Conservation (phyloP, 2,329 filamentous ascomycete genomes). For the Verticillium isaacii region DNA sequence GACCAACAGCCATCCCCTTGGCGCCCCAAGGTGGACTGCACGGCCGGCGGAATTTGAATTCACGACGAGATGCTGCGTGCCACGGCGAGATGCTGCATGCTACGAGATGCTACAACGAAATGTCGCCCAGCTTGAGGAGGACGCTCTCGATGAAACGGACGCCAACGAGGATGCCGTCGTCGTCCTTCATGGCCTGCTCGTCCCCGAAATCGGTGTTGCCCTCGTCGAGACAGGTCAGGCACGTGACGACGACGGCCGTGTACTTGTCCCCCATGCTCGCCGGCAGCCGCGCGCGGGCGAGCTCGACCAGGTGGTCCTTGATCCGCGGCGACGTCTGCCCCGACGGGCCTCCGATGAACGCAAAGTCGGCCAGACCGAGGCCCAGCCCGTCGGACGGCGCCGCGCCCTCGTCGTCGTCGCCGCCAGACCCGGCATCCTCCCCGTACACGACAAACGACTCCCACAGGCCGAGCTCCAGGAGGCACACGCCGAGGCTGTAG, state of each 20-base stretch:
- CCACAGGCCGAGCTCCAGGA: conserved; percentile 50
- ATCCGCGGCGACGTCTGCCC: background rate
- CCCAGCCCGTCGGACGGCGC: background rate
- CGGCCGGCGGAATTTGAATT: no score
- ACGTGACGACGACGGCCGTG: conserved; percentile 22
- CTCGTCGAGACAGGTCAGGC: conserved; percentile 27
- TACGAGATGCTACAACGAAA: background rate
- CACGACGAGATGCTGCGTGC: background rate
- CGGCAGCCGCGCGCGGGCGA: conserved; percentile 13
- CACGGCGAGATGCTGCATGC: no score
- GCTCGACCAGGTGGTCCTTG: conserved; percentile 11
- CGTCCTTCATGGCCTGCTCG: conserved; percentile 18
- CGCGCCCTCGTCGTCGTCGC: background rate
- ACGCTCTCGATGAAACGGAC: conserved; percentile 21
- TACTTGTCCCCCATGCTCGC: conserved; percentile 12
- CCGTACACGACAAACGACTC: conserved; percentile 21
- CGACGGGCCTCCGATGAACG: background rate
- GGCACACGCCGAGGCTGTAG: conserved; percentile 48
- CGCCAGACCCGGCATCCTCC: background rate
- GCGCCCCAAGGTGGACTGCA: background rate
- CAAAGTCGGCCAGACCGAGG: background rate
- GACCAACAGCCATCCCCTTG: background rate
- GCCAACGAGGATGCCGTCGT: conserved; percentile 21
- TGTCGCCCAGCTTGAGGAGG: background rate
- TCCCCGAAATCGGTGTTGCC: conserved; percentile 23